Conservation (phyloP, 768 basidiomycete species). For the Boletus insuetus region DNA sequence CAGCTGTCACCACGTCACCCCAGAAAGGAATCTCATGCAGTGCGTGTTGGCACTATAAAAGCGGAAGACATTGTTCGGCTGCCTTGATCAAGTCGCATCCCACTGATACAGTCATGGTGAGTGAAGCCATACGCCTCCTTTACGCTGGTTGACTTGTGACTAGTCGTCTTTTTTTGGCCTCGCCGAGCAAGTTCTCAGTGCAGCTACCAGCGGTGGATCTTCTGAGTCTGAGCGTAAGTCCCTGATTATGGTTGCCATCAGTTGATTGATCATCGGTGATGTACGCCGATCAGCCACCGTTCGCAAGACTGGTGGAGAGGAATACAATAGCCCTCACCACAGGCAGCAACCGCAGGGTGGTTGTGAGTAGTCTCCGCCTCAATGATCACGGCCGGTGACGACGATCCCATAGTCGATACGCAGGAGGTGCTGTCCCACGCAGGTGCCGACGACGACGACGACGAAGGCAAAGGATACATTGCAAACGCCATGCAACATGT, state of each 20-base stretch:
- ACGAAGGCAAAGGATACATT: slow-evolving; percentile 7
- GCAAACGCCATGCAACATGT: slow-evolving; percentile 22
- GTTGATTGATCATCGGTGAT: slow-evolving; percentile 12
- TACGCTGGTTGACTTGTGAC: background rate
- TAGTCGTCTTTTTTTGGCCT: slow-evolving; percentile 69
- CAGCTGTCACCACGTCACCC: slow-evolving; percentile 21
- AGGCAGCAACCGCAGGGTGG: slow-evolving; percentile 23
- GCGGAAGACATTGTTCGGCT: slow-evolving; percentile 8
- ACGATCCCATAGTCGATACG: slow-evolving; percentile 50
- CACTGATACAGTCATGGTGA: slow-evolving; percentile 23
- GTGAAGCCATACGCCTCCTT: background rate
- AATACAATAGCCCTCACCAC: slow-evolving; percentile 60
- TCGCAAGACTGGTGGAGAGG: slow-evolving; percentile 59
- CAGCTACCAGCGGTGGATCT: slow-evolving; percentile 35
- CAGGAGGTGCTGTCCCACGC: slow-evolving; percentile 61
- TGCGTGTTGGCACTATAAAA: slow-evolving; percentile 15
- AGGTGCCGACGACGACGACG: slow-evolving; percentile 4
- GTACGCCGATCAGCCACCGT: slow-evolving; percentile 36
- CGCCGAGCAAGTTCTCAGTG: slow-evolving; percentile 63
- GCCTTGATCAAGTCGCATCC: slow-evolving; percentile 5
- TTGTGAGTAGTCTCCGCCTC: slow-evolving; percentile 17
- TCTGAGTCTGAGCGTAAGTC: slow-evolving; percentile 8
- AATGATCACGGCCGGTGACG: slow-evolving; percentile 7
- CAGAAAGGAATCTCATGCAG: slow-evolving; percentile 22
- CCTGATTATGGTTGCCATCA: background rate